Evolutionary conservation across 352 stramenopile species (phyloP), one percentile per base, ranked within the genome.

Genomic region (Phytophthora podocarpi): DNA sequence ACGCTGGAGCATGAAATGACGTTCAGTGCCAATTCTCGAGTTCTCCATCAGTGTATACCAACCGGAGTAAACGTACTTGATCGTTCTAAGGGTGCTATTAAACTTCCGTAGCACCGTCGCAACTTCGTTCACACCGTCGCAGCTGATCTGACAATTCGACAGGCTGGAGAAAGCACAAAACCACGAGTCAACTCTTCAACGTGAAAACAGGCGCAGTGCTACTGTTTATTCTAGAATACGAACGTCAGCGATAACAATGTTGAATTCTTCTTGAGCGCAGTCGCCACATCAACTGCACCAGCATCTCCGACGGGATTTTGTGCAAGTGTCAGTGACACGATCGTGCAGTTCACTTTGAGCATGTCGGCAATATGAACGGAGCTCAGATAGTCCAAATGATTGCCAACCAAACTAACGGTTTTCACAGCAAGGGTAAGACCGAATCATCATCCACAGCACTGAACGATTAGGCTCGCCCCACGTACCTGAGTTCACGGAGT

Each of bases 331-430:
- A 93, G 34, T 0, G 36, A 28, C 12, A 63, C 45, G 0, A 93
- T 54, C 1, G 37, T 56, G 40, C 60, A 65, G 57, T 90, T 93
- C n/a, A 87, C 74, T 13, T 61, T 64, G 0, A 93, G 70, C 74
- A 90, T 89, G 6, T 72, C 69, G 0, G 76, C 43, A 35, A 93
- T 66, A 6, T 63, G 47, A 6, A 50, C 54, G 23, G 62, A 76
- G 28, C 75, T 75, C 16, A 72, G 41, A 43, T 91, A 90, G 51
- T 91, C 83, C 3, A 93, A 52, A 24, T 64, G 50, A 48, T 93
- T 93, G 16, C 67, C 47, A 7, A 59, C 48, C 21, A 93, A 47
- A 27, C 79, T 89, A 48, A n/a, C 41, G 15, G 30, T 32, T 41
- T 18, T 23, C 11, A 43, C 16, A 39, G 8, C n/a, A 47, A 31